Percentiles rank a stretch among this genome's conserved stretches.
Evolutionary conservation across 768 basidiomycete species (phyloP).

Genomic region (Clavaria fumosa): DNA sequence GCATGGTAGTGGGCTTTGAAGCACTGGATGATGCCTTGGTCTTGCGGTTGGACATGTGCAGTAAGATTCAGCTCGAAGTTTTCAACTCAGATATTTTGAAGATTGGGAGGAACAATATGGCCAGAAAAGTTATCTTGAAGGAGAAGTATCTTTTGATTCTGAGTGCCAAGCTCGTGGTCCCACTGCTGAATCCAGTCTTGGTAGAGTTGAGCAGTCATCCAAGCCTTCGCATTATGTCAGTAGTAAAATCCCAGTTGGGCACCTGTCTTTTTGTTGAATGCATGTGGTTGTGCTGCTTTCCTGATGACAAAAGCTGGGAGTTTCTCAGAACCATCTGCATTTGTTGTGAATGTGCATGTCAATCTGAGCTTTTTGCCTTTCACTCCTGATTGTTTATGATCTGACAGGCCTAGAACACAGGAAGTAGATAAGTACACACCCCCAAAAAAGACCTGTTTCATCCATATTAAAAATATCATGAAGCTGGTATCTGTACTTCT

Average conservation of each 20-base stretch:
- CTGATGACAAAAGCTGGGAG: conserved; percentile 20
- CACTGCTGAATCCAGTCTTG: conserved; percentile 21
- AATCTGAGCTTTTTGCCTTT: conserved; percentile 20
- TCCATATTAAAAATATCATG: conserved; percentile 24
- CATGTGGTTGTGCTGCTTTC: conserved; percentile 15
- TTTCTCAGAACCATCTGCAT: conserved; percentile 22
- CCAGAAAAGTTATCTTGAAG: conserved; percentile 20
- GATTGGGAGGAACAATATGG: conserved; percentile 13
- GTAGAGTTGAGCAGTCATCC: conserved; percentile 23
- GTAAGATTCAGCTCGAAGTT: conserved; percentile 24
- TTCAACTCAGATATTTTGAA: conserved; percentile 15
- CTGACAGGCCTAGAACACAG: conserved; percentile 13
- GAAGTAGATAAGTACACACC: conserved; percentile 10
- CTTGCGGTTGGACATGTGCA: conserved; percentile 21
- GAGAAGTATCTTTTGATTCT: conserved; percentile 18
- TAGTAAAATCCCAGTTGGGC: conserved; percentile 21
- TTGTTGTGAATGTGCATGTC: conserved; percentile 20
- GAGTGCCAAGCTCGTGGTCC: conserved; percentile 14
- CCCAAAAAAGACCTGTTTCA: conserved; percentile 22
- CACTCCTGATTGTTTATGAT: conserved; percentile 15
- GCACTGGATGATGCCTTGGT: conserved; percentile 22
- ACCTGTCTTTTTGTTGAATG: conserved; percentile 18
- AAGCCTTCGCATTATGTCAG: conserved; percentile 22
- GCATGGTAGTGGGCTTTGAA: conserved; percentile 23
- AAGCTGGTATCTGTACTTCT: conserved; percentile 13